A percentile compares a stretch with the other conserved stretches of the same genome.
Evolutionary conservation across 352 stramenopile species (phyloP).

Genomic region (Phytophthora litchii): DNA sequence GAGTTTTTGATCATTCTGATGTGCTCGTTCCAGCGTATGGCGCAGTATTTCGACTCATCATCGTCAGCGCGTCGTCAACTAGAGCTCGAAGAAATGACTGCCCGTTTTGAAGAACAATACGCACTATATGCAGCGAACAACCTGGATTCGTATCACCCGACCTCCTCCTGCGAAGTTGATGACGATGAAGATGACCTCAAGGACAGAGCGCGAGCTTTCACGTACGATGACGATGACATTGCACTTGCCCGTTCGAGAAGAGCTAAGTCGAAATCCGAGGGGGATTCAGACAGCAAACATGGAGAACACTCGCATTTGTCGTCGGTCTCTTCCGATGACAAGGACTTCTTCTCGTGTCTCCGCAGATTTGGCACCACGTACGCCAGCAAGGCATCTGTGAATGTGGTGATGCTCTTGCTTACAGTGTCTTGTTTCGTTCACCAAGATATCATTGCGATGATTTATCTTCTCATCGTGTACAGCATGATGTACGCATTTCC

Average conservation of each 20-base stretch:
- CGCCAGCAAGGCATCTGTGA: constrained; percentile 77
- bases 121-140: constrained; percentile 48
- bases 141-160: constrained; percentile 38
- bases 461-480: constrained; percentile 85
- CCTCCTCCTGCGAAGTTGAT: constrained; percentile 59
- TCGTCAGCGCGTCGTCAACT: constrained; percentile 41
- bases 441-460: constrained; percentile 73
- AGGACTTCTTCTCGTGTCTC: constrained; percentile 71
- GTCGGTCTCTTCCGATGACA: constrained; percentile 34
- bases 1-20: constrained; percentile 77
- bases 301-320: constrained; percentile 13
- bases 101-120: constrained; percentile 58
- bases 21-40: constrained; percentile 72
- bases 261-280: constrained; percentile 3
- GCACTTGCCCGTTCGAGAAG: constrained; percentile 21
- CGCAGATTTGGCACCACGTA: constrained; percentile 73
- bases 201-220: constrained; percentile 44
- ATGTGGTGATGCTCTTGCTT: constrained; percentile 76
- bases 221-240: constrained; percentile 34
- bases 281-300: constrained; percentile 10
- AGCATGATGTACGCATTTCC: constrained; percentile 76
- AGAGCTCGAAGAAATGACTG: constrained; percentile 42
- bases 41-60: constrained; percentile 72
- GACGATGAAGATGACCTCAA: constrained; percentile 59
- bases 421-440: constrained; percentile 84